These are phyloP conservation scores for Phytophthora cryptogea DNA, from an alignment of 352 stramenopile genomes.

Conservation along the genomic window DNA sequence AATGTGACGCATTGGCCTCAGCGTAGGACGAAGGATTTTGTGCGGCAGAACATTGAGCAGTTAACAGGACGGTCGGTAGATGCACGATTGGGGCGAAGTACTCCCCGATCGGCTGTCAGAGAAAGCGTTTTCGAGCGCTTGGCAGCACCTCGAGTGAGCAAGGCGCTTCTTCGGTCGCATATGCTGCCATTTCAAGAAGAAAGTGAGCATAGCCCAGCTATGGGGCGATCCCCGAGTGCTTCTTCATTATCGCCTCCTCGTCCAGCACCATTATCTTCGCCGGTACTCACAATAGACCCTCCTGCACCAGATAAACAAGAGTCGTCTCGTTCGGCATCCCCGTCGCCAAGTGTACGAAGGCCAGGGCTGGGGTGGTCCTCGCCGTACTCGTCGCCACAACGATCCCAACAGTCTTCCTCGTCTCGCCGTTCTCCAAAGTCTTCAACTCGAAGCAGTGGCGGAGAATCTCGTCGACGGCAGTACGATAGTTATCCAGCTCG, in stretches of 20 bases:
- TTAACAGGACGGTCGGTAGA: constrained; percentile 38
- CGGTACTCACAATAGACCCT: constrained; percentile 24
- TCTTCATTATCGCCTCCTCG: constrained; percentile 15
- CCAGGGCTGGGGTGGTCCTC: constrained; percentile 20
- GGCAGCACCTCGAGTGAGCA: constrained; percentile 27
- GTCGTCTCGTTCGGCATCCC: constrained; percentile 7
- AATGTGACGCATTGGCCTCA: constrained; percentile 25
- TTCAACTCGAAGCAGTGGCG: constrained; percentile 18
- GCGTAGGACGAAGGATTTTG: constrained; percentile 49
- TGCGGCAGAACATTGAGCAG: constrained; percentile 61
- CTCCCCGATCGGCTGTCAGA: not conserved
- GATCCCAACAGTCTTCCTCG: constrained; percentile 24
- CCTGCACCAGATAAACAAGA: constrained; percentile 18
- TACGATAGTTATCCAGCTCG: constrained; percentile 44
- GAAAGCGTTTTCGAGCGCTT: constrained; percentile 56
- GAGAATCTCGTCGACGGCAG: not conserved
- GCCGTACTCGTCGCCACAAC: constrained; percentile 22
- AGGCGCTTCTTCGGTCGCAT: constrained; percentile 22
- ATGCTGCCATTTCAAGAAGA: not conserved
- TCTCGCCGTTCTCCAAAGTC: constrained; percentile 14
- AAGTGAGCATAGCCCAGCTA: not conserved
- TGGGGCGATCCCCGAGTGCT: constrained; percentile 3
- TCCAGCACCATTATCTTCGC: not conserved
- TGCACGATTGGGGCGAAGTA: not conserved
- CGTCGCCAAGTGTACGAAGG: constrained; percentile 9